phyloP scores from a whole-genome alignment of 768 basidiomycete genomes.

The Naganishia antarctica region DNA sequence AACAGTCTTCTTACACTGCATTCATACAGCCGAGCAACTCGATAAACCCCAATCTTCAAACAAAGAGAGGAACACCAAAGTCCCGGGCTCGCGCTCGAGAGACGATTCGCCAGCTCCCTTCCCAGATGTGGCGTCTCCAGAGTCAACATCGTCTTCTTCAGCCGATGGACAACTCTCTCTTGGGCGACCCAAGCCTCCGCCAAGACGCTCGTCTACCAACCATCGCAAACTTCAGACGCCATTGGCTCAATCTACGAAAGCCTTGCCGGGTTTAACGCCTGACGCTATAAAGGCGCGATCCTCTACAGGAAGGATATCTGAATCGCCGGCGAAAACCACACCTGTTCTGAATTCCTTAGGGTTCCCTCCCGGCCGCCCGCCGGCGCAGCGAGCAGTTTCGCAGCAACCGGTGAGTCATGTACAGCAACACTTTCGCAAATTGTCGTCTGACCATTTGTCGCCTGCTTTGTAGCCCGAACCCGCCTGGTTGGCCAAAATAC shows the following conservation, averaged over 20 bases:
- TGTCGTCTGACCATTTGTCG: neutral
- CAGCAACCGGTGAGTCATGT: neutral
- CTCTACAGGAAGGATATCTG: neutral
- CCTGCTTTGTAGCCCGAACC: slow-evolving; percentile 5
- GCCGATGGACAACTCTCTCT: slow-evolving; percentile 3
- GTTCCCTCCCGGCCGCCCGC: neutral
- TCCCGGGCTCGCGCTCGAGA: slow-evolving; percentile 3
- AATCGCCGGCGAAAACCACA: slow-evolving; percentile 8
- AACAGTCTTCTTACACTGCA: too few species aligned
- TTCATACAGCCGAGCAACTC: neutral
- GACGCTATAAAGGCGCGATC: slow-evolving; percentile 8
- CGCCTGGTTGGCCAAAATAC: slow-evolving; percentile 17
- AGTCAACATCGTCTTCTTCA: slow-evolving; percentile 27
- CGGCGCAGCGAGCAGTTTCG: neutral
- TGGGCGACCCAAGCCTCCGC: slow-evolving; percentile 46
- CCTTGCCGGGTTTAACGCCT: slow-evolving; percentile 2
- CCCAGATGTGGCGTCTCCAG: slow-evolving; percentile 35
- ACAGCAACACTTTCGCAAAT: neutral
- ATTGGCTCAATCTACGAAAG: slow-evolving; percentile 2
- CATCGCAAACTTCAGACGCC: slow-evolving; percentile 9
- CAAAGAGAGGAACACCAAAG: neutral
- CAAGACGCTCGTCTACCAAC: slow-evolving; percentile 37
- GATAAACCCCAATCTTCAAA: neutral
- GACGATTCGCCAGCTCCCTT: slow-evolving; percentile 32
- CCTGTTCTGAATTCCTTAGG: neutral